Evolutionary conservation across 75 land plant genomes (phyloP).

Genomic region (Azolla pinnata): DNA sequence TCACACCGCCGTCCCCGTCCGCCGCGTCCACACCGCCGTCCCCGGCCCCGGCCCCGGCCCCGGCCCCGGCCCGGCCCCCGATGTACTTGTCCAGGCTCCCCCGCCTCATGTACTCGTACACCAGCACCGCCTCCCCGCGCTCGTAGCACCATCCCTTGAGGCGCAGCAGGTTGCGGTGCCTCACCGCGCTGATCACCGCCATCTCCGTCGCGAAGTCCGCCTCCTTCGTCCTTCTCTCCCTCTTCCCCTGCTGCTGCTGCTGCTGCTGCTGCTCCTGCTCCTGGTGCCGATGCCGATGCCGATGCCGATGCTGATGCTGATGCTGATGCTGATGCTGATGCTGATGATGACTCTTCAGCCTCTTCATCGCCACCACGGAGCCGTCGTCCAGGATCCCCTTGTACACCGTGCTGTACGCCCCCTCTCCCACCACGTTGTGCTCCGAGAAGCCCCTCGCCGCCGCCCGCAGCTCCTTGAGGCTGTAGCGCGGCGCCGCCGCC

Average conservation of each 20-base stretch:
- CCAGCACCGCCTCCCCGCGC: neutral
- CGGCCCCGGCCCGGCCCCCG: neutral
- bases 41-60: too few relatives aligned
- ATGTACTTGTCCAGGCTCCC: constrained; percentile 2
- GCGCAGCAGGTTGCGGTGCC: constrained; percentile 5
- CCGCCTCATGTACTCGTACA: constrained; percentile 1
- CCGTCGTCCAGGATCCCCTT: constrained; percentile 11
- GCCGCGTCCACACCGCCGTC: too few relatives aligned
- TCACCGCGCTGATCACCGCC: neutral
- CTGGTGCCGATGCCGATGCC: too few relatives aligned
- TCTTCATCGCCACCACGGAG: constrained; percentile 11
- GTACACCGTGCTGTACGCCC: constrained; percentile 23
- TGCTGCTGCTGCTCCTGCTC: too few relatives aligned
- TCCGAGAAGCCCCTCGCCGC: constrained; percentile 17
- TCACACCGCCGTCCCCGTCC: too few relatives aligned
- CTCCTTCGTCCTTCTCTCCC: neutral
- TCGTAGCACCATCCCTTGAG: constrained; percentile 6
- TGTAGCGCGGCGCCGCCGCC: neutral
- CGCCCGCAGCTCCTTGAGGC: constrained; percentile 1
- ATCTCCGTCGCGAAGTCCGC: neutral
- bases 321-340: too few relatives aligned
- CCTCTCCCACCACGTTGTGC: constrained; percentile 6
- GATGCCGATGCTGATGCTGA: too few relatives aligned
- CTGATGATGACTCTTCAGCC: neutral
- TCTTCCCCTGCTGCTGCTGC: too few relatives aligned